Evolutionary conservation across 768 basidiomycete genomes (phyloP), one percentile per base, ranked within the genome.

Genomic region (Suillus tomentosus): DNA sequence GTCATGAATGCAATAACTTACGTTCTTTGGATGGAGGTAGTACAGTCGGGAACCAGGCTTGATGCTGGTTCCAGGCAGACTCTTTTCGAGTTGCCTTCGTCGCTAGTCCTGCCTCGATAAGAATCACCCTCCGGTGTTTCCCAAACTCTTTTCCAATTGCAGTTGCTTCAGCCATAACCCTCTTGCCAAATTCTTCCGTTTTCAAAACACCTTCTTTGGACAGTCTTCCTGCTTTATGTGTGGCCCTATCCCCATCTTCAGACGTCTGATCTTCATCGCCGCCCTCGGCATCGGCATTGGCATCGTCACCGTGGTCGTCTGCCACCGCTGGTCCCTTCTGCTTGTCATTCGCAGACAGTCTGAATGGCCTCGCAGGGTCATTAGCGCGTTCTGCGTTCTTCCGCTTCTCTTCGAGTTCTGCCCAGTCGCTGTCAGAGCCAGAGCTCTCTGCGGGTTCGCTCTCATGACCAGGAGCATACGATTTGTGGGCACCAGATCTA

Each of bases 31-130:
- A 54, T 19, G 31, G 53, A 2, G 17, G 53, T 34, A 54, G 53
- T 34, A 54, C 8, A 54, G 31, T 54, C 10, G 3, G 31, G 53
- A 54, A 62, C 62, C 62, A 62, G 24, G 62, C 62, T 42, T 62
- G 54, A 36, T 62, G 62, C 54, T 27, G 54, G 31, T 62, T 62
- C 40, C 62, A 62, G 10, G 37, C 4, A 15, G 27, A 57, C 54
- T 56, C 62, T 17, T 53, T 56, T 7, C 13, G 15, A 24, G 27
- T 62, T 62, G 62, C 62, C 54, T 62, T 56, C 5, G 3, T 62
- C 14, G 37, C 45, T 13, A 62, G 54, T 42, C 54, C 62, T 45
- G 54, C 62, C 54, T 53, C 10, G 0, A 34, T 42, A 42, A 62
- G 54, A 22, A 62, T 62, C 9, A 36, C 22, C 47, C 10, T 27